Conservation (phyloP, 129 eudicot genomes). For the Logfia minima region DNA sequence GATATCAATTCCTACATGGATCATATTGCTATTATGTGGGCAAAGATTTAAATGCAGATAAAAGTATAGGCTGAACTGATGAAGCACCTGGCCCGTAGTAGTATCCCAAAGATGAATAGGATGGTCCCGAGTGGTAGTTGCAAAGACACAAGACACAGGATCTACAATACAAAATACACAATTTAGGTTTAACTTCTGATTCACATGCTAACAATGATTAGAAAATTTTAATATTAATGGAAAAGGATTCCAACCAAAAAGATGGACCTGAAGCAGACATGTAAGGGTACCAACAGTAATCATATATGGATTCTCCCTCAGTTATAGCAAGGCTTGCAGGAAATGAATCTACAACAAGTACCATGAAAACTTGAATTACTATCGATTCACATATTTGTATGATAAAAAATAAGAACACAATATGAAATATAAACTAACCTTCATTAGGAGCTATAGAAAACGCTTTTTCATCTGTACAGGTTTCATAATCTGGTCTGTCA, state of each 20-base stretch:
- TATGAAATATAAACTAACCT: constrained; percentile 54
- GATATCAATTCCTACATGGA: background rate
- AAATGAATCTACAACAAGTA: constrained; percentile 65
- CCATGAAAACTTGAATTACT: background rate
- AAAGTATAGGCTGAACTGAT: background rate
- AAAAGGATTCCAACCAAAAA: background rate
- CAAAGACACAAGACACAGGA: constrained; percentile 83
- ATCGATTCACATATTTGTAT: background rate
- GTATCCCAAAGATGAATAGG: constrained; percentile 98
- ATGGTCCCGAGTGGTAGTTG: constrained; percentile 91
- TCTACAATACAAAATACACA: constrained; percentile 40
- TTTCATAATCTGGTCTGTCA: constrained; percentile 63
- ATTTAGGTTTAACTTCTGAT: constrained; percentile 18
- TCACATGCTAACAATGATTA: background rate
- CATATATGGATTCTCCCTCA: constrained; percentile 92
- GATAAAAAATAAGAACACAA: background rate
- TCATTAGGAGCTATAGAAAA: constrained; percentile 34
- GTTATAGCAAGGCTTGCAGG: constrained; percentile 63
- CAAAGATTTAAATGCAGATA: background rate
- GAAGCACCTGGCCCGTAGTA: constrained; percentile 78
- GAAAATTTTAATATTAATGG: background rate
- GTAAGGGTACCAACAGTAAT: constrained; percentile 92
- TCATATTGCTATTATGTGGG: background rate
- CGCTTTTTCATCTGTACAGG: constrained; percentile 23
- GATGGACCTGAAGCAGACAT: constrained; percentile 83